Evolutionary conservation across 139 green algal species (phyloP), one percentile per base, ranked within the genome.

Genomic region (Picochlorum sp.): DNA sequence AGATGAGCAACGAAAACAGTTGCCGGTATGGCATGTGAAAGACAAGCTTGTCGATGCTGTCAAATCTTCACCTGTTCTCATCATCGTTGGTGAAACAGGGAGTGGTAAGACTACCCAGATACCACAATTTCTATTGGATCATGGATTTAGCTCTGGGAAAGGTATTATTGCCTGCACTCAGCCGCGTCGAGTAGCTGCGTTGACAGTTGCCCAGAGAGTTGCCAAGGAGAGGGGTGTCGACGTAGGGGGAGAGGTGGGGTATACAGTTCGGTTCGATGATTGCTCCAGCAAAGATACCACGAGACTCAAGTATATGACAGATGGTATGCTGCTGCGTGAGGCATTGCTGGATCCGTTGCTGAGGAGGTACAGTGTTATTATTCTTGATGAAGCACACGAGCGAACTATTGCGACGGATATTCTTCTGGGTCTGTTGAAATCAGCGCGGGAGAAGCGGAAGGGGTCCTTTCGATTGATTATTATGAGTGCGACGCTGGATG

Each of bases 371-470:
- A 77, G 80, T 74, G 80, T 88, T 11, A 80, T 97, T 18, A 82
- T 98, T 28, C 70, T 98, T 56, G 93, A 98, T 66, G 93, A 98
- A 76, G 92, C 93, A 9, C 93, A 98, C 71, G 92, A 98, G 78
- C 80, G 93, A 20, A 96, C 84, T 1, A 79, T 97, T 34, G 65
- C 84, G 59, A 96, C 91, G 21, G 92, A 98, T 67, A 81, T 97
- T 51, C 77, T 98, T 62, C 70, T 98, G 6, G 92, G 91, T 8
- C 75, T 98, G 45, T 72, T 97, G 15, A 96, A 95, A 67, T 62
- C 65, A 2, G 78, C 87, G 54, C 80, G 79, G 71, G 69, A 81
- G 58, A 38, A 32, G 21, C 60, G 72, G 9, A 46, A 30, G 1
- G 26, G 28, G n/a, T 59, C 72, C 58, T 73, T 78, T 32, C 58